phyloP scores from a whole-genome alignment of 176 grass and related monocot genomes.

The Juncus effusus region DNA sequence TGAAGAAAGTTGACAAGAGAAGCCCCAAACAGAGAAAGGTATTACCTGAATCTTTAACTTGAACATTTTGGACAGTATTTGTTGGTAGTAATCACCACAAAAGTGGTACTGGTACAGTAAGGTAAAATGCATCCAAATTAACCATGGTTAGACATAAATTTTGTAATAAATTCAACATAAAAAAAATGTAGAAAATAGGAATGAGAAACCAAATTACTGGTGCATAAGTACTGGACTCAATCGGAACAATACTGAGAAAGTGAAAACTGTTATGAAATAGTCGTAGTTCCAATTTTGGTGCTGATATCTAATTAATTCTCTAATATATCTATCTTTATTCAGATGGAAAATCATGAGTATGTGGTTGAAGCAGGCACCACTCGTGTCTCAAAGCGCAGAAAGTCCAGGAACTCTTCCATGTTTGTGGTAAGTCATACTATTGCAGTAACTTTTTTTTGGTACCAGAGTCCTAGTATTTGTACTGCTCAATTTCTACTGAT shows the following conservation, averaged over 20 bases:
- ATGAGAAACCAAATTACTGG: too few species aligned
- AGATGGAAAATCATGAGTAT: constrained; percentile 87
- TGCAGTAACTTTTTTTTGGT: not conserved
- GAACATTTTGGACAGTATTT: too few species aligned
- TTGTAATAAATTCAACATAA: not conserved
- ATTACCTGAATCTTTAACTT: not conserved
- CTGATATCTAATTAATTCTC: constrained; percentile 1
- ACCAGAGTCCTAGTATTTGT: too few species aligned
- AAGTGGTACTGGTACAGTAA: not conserved
- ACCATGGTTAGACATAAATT: not conserved
- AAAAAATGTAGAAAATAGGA: not conserved
- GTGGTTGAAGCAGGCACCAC: constrained; percentile 80
- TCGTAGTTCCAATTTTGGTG: not conserved
- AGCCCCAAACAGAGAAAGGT: constrained; percentile 76
- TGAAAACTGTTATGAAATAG: too few species aligned
- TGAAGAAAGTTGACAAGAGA: constrained; percentile 73
- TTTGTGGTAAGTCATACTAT: constrained; percentile 48
- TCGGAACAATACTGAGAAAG: too few species aligned
- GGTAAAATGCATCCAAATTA: not conserved
- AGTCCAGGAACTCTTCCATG: constrained; percentile 84
- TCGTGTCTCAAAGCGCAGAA: constrained; percentile 87
- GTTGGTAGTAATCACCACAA: not conserved
- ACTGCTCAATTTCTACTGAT: too few species aligned
- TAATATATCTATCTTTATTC: constrained; percentile 26
- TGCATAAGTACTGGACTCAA: not conserved